phyloP scores from a whole-genome alignment of 1,139 yeast genomes.

The Geotrichum europaeum region DNA sequence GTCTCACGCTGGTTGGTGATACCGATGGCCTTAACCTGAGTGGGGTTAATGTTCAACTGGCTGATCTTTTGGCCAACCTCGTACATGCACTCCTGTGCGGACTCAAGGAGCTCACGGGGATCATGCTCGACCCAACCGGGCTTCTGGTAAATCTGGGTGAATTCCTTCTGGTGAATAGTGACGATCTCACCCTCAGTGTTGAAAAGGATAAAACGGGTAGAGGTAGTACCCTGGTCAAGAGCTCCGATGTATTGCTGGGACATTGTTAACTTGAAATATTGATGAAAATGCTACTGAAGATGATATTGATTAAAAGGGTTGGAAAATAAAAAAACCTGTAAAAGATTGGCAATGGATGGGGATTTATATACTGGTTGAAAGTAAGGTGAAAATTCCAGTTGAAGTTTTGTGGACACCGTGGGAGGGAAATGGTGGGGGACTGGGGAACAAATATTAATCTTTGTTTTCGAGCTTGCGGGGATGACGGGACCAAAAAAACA shows the following conservation, averaged over 20 bases:
- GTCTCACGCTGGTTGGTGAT: slow-evolving; percentile 96
- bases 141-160: slow-evolving; percentile 36
- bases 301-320: not conserved
- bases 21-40: slow-evolving; percentile 49
- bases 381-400: not conserved
- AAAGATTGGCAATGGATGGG: not conserved
- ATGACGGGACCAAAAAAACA: not conserved
- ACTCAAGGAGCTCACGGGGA: slow-evolving; percentile 77
- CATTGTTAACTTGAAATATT: slow-evolving; percentile 5
- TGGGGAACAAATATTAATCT: not conserved
- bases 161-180: slow-evolving; percentile 86
- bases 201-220: slow-evolving; percentile 85
- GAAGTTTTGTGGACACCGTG: not conserved
- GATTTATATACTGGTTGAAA: not conserved
- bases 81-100: slow-evolving; percentile 45
- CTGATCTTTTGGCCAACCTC: slow-evolving; percentile 34
- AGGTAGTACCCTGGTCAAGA: slow-evolving; percentile 90
- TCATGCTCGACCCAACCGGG: slow-evolving; percentile 86
- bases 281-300: not conserved
- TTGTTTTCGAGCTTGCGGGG: not conserved
- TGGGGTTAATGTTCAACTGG: slow-evolving; percentile 29
- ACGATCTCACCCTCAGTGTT: slow-evolving; percentile 66
- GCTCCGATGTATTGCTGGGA: slow-evolving; percentile 37
- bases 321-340: not conserved
- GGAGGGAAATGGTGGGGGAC: not conserved